Conservation (phyloP, 208 protist genomes). For the Leishmania tarentolae region DNA sequence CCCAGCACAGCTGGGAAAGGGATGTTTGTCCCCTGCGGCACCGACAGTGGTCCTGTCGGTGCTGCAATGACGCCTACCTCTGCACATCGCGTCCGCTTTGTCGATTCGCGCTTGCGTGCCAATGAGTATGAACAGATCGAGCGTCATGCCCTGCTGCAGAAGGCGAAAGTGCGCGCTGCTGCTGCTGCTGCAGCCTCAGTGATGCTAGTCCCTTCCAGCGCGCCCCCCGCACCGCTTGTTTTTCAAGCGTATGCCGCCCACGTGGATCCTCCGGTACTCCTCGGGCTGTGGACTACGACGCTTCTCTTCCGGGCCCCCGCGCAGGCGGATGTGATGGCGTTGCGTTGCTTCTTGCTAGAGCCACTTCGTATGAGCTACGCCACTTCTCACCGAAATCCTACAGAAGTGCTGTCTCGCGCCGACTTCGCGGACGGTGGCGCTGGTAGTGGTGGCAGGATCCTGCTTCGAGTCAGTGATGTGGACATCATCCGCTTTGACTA, state of each 20-base stretch:
- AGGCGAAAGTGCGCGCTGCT: not conserved
- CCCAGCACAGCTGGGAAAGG: not conserved
- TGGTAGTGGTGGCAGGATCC: not conserved
- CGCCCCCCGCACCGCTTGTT: not conserved
- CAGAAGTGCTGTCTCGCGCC: not conserved
- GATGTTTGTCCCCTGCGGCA: not conserved
- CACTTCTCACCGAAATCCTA: not conserved
- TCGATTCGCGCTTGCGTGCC: conserved; percentile 5
- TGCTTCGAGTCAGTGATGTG: conserved; percentile 37
- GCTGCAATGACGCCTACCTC: not conserved
- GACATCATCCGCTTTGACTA: conserved; percentile 66
- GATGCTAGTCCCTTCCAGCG: not conserved
- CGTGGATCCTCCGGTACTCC: conserved; percentile 54
- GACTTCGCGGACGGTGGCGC: not conserved
- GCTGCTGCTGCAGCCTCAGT: not conserved
- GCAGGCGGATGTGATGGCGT: conserved; percentile 54
- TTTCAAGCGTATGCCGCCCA: conserved; percentile 39
- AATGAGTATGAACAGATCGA: conserved; percentile 16
- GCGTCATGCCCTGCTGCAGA: not conserved
- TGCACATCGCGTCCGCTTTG: not conserved
- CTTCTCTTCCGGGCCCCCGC: conserved; percentile 62
- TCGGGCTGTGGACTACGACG: conserved; percentile 56
- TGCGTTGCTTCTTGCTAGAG: conserved; percentile 24
- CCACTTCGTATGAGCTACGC: conserved; percentile 19
- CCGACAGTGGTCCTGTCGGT: too few species aligned